These are phyloP conservation scores for Boletus pseudopeckii DNA, from an alignment of 768 basidiomycete genomes.

Conservation along the genomic window DNA sequence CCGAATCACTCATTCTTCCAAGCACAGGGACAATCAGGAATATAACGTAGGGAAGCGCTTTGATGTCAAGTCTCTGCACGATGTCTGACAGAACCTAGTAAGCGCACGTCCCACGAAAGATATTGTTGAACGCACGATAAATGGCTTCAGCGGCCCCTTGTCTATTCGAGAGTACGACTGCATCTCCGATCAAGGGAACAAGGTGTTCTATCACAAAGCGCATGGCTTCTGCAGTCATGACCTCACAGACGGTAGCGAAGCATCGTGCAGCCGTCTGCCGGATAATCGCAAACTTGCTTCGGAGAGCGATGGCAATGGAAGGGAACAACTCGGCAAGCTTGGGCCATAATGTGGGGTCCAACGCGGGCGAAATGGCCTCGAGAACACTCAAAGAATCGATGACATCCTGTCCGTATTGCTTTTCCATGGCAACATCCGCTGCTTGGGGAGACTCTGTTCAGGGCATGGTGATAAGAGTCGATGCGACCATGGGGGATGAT, in stretches of 20 bases:
- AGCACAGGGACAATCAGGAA: slow-evolving; percentile 96
- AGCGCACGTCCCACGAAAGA: slow-evolving; percentile 2
- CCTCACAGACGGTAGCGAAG: slow-evolving; percentile 83
- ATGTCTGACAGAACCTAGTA: slow-evolving; percentile 56
- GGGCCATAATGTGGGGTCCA: slow-evolving; percentile 67
- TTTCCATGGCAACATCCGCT: slow-evolving; percentile 64
- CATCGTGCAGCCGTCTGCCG: slow-evolving; percentile 84
- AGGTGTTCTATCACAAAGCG: slow-evolving; percentile 82
- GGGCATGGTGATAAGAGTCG: neutral
- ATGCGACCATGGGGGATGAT: neutral
- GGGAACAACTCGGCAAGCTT: slow-evolving; percentile 75
- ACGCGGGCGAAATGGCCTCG: slow-evolving; percentile 72
- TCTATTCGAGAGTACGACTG: slow-evolving; percentile 65
- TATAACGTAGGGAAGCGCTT: slow-evolving; percentile 92
- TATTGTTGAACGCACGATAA: slow-evolving; percentile 64
- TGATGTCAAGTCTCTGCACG: slow-evolving; percentile 87
- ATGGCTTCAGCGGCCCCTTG: slow-evolving; percentile 91
- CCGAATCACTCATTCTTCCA: slow-evolving; percentile 93
- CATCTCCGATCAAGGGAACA: slow-evolving; percentile 79
- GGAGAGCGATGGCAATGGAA: slow-evolving; percentile 69
- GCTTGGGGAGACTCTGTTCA: slow-evolving; percentile 49
- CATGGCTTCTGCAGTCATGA: slow-evolving; percentile 86
- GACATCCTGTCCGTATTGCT: slow-evolving; percentile 80
- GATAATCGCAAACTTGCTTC: slow-evolving; percentile 85
- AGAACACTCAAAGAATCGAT: slow-evolving; percentile 91